A percentile compares a stretch with the other conserved stretches of the same genome.
Evolutionary conservation across 345 rosid species (phyloP).

Genomic region (Toxicodendron radicans): DNA sequence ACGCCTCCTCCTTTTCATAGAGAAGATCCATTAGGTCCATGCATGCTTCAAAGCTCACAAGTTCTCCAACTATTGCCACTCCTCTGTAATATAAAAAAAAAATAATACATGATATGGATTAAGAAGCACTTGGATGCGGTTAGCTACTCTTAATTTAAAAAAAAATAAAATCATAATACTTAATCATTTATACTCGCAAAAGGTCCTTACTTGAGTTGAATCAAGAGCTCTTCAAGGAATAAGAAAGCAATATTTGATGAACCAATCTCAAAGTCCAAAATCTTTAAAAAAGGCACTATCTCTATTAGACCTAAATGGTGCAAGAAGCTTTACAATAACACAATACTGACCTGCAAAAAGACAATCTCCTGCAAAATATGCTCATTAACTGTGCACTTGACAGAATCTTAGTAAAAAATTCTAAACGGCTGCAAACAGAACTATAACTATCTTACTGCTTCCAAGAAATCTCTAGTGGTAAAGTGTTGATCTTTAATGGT

Average conservation of each 20-base stretch:
- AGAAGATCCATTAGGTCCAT: conserved; percentile 92
- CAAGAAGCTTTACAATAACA: background rate
- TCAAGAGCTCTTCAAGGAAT: conserved; percentile 55
- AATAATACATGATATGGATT: background rate
- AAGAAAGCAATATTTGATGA: conserved; percentile 47
- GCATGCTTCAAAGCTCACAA: conserved; percentile 66
- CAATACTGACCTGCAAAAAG: conserved; percentile 58
- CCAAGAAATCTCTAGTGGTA: conserved; percentile 58
- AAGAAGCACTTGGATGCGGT: background rate
- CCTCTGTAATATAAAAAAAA: conserved; percentile 35
- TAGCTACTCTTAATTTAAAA: background rate
- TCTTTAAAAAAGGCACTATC: conserved; percentile 31
- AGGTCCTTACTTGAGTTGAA: conserved; percentile 53
- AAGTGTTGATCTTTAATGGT: conserved; percentile 70
- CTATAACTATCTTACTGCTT: conserved; percentile 55
- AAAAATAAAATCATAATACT: background rate
- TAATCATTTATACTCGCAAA: background rate
- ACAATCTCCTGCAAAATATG: conserved; percentile 52
- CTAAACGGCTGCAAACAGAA: background rate
- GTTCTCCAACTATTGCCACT: conserved; percentile 70
- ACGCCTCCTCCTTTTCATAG: conserved; percentile 66
- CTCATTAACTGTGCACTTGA: conserved; percentile 18
- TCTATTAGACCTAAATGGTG: background rate
- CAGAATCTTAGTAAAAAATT: conserved; percentile 1
- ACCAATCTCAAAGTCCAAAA: conserved; percentile 65